phyloP scores from a whole-genome alignment of 148 eudicot species.

The Heliamphora exappendiculata region DNA sequence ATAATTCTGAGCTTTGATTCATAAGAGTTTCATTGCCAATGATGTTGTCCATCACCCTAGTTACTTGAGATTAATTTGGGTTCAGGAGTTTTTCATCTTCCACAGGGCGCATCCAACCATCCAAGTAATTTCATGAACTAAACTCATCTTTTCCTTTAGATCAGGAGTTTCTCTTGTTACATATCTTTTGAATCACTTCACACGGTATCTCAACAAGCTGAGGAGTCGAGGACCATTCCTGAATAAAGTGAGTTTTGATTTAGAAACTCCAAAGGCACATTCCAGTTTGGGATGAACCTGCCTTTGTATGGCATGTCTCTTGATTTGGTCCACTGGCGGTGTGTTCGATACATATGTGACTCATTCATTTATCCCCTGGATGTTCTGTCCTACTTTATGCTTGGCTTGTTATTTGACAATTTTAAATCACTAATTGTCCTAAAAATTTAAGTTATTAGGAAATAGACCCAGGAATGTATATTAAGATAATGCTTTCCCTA shows the following conservation, averaged over 20 bases:
- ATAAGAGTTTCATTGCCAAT: background rate
- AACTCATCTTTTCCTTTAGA: background rate
- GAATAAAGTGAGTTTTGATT: background rate
- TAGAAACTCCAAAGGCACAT: background rate
- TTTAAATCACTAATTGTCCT: no score
- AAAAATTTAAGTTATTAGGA: no score
- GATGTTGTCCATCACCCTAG: background rate
- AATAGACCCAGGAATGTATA: no score
- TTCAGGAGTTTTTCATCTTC: background rate
- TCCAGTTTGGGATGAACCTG: background rate
- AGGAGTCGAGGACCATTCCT: background rate
- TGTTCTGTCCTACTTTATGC: background rate
- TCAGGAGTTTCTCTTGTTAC: background rate
- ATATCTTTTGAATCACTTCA: background rate
- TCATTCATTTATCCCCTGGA: background rate
- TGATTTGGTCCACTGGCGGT: background rate
- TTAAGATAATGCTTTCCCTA: no score
- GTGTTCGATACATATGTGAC: background rate
- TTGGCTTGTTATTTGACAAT: background rate
- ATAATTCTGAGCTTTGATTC: background rate
- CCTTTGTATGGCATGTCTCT: background rate
- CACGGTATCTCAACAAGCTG: background rate
- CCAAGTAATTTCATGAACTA: background rate
- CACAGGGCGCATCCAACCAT: background rate
- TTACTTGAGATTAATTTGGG: background rate